Evolutionary conservation across 202 grass and related monocot species (phyloP).

Genomic region (Panicum virgatum): DNA sequence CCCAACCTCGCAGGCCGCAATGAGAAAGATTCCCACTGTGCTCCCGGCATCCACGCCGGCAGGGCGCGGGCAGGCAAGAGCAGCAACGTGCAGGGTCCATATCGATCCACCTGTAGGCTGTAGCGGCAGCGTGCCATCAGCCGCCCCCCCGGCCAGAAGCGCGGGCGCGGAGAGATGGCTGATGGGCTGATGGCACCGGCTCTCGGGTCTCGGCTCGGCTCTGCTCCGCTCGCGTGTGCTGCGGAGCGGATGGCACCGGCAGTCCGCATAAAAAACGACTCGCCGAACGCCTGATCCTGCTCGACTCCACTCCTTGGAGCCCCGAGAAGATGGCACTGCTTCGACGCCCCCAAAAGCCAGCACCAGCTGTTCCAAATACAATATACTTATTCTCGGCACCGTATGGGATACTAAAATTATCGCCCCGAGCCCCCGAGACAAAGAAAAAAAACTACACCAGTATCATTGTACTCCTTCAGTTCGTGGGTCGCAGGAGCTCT

Average conservation of each 20-base stretch:
- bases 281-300: neutral
- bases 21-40: constrained; percentile 28
- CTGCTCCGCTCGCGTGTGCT: no score
- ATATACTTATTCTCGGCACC: neutral
- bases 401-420: neutral
- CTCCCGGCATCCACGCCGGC: constrained; percentile 14
- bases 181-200: no score
- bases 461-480: neutral
- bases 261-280: constrained; percentile 28
- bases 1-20: neutral
- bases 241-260: constrained; percentile 2
- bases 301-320: constrained; percentile 34
- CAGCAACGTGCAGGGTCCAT: no score
- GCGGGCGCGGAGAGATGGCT: no score
- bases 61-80: neutral
- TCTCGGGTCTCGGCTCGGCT: neutral
- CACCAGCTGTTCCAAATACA: neutral
- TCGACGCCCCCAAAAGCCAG: constrained; percentile 32
- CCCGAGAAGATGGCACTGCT: constrained; percentile 40
- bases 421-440: no score
- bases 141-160: no score
- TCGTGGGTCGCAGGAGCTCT: neutral
- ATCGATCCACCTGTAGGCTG: no score
- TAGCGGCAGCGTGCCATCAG: no score
- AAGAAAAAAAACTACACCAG: neutral